phyloP scores from a whole-genome alignment of 148 eudicot species.

The Vaccinium macrocarpon region DNA sequence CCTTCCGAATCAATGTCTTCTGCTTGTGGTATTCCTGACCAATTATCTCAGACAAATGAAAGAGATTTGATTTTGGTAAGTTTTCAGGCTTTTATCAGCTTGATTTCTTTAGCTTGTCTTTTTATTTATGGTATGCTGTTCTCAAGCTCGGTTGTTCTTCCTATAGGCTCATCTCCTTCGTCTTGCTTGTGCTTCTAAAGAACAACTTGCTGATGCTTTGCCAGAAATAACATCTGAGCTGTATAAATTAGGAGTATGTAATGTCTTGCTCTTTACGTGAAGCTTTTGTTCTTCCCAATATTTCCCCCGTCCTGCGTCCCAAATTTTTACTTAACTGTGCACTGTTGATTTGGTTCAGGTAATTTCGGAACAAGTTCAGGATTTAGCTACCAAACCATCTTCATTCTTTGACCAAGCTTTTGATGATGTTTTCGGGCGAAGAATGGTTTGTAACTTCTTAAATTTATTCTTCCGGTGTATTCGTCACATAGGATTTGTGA shows the following conservation, averaged over 20 bases:
- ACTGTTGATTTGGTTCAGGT: slow-evolving; percentile 45
- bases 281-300: slow-evolving; percentile 4
- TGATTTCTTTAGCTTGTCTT: background rate
- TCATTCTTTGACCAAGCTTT: slow-evolving; percentile 63
- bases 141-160: slow-evolving; percentile 19
- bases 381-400: slow-evolving; percentile 62
- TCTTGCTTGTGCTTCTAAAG: slow-evolving; percentile 80
- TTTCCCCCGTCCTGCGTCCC: slow-evolving; percentile 2
- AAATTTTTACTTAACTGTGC: slow-evolving; percentile 10
- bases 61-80: slow-evolving; percentile 75
- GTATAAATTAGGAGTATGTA: slow-evolving; percentile 65
- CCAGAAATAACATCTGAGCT: slow-evolving; percentile 85
- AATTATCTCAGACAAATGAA: slow-evolving; percentile 48
- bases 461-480: background rate
- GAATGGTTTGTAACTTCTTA: slow-evolving; percentile 47
- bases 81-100: background rate
- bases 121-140: background rate
- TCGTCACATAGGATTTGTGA: background rate
- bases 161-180: slow-evolving; percentile 95
- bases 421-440: slow-evolving; percentile 50
- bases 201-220: slow-evolving; percentile 75
- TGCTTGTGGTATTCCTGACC: slow-evolving; percentile 39
- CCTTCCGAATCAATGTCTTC: slow-evolving; percentile 44
- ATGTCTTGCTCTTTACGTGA: background rate
- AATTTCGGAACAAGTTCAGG: slow-evolving; percentile 61